phyloP scores from a whole-genome alignment of 2,329 filamentous ascomycete genomes.

The Tolypocladium amazonense region DNA sequence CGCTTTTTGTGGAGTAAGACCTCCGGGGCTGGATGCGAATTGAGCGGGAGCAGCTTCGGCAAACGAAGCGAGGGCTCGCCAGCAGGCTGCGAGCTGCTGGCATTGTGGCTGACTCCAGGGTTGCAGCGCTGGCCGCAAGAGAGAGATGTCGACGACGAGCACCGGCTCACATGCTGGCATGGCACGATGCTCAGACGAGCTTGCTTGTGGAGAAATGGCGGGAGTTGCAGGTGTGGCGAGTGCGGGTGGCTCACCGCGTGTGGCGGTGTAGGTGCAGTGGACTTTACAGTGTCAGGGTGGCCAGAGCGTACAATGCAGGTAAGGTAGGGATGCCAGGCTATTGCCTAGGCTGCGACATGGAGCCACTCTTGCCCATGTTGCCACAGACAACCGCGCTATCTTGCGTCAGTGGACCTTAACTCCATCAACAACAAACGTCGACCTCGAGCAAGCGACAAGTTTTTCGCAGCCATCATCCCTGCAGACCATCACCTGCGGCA shows the following conservation, averaged over 20 bases:
- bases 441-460: not conserved
- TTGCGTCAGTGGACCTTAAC: constrained; percentile 20
- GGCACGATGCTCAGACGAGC: not conserved
- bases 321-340: too few relatives aligned
- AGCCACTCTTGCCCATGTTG: constrained; percentile 15
- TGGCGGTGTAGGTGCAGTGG: not conserved
- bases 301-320: not conserved
- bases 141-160: not conserved
- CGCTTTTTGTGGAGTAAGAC: constrained; percentile 32
- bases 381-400: constrained; percentile 27
- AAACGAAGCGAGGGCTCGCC: constrained; percentile 26
- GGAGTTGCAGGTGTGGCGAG: not conserved
- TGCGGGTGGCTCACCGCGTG: not conserved
- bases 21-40: constrained; percentile 24
- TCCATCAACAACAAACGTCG: constrained; percentile 5
- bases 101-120: constrained; percentile 9
- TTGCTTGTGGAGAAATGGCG: not conserved
- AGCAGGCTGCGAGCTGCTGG: constrained; percentile 14
- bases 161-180: not conserved
- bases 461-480: constrained; percentile 3
- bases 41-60: constrained; percentile 33
- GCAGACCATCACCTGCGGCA: constrained; percentile 1
- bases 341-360: not conserved
- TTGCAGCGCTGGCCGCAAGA: not conserved
- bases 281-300: not conserved